Evolutionary conservation across 805 yeast genomes (phyloP).

Genomic region (Diddensiella transvaalensis): DNA sequence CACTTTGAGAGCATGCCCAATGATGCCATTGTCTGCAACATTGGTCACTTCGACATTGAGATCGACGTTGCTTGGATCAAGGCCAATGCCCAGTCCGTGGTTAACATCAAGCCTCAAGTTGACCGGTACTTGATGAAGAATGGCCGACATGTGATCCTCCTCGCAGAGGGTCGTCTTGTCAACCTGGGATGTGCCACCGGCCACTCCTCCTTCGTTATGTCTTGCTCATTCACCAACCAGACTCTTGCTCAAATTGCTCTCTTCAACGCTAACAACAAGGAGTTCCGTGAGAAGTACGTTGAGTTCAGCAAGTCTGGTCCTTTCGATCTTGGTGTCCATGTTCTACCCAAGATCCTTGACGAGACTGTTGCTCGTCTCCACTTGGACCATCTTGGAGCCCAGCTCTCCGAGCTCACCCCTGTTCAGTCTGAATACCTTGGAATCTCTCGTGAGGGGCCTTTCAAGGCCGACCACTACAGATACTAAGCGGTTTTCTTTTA

Average conservation of each 20-base stretch:
- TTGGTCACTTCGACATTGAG: slow-evolving; percentile 99
- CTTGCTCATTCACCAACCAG: slow-evolving; percentile 99
- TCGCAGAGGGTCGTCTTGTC: slow-evolving; percentile 99
- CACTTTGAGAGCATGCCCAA: slow-evolving; percentile 95
- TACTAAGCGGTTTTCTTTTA: slow-evolving; percentile 51
- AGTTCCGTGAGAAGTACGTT: slow-evolving; percentile 73
- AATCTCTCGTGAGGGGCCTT: slow-evolving; percentile 90
- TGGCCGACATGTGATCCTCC: slow-evolving; percentile 91
- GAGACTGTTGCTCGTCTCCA: slow-evolving; percentile 98
- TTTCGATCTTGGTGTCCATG: slow-evolving; percentile 88
- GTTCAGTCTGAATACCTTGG: slow-evolving; percentile 94
- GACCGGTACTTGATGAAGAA: slow-evolving; percentile 88
- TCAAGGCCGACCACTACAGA: slow-evolving; percentile 97
- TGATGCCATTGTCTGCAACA: slow-evolving; percentile 99
- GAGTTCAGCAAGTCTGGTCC: slow-evolving; percentile 93
- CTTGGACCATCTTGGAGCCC: slow-evolving; percentile 90
- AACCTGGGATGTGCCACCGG: slow-evolving; percentile 99
- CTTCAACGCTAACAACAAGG: slow-evolving; percentile 80
- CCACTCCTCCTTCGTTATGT: slow-evolving; percentile 98
- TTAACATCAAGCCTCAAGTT: slow-evolving; percentile 98
- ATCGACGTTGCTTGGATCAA: slow-evolving; percentile 99
- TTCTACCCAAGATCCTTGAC: slow-evolving; percentile 95
- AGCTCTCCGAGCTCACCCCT: slow-evolving; percentile 67
- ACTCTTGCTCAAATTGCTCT: slow-evolving; percentile 98
- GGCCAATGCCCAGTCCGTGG: slow-evolving; percentile 87